These are phyloP conservation scores for Vanrija sp. DNA, from an alignment of 1,284 basidiomycete genomes.

Conservation along the genomic window DNA sequence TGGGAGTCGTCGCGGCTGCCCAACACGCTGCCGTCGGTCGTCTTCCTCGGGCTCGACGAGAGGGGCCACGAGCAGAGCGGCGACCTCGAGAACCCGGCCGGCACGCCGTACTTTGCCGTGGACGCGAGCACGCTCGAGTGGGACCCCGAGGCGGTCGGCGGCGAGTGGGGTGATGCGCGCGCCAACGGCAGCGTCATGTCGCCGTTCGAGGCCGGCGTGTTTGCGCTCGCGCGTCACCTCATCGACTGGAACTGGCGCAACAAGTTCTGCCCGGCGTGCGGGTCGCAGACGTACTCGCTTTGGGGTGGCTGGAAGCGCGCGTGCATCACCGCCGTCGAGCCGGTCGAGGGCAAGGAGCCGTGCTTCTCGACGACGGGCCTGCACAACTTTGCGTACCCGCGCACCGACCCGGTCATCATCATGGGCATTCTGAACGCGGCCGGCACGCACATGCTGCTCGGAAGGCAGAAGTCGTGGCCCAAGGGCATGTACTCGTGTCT, in stretches of 20 bases:
- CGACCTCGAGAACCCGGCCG: constrained; percentile 61
- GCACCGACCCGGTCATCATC: constrained; percentile 88
- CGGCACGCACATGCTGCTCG: constrained; percentile 77
- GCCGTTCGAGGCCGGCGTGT: constrained; percentile 61
- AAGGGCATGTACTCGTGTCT: constrained; percentile 71
- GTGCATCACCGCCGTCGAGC: constrained; percentile 60
- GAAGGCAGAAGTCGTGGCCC: constrained; percentile 59
- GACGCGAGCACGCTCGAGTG: constrained; percentile 60
- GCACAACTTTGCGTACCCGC: constrained; percentile 82
- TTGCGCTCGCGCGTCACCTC: constrained; percentile 71
- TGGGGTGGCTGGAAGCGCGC: constrained; percentile 96
- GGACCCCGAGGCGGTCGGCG: constrained; percentile 21
- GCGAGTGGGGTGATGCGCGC: constrained; percentile 66
- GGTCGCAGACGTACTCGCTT: constrained; percentile 72
- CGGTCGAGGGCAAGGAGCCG: constrained; percentile 28
- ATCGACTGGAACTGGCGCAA: constrained; percentile 86
- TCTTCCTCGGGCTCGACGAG: constrained; percentile 79
- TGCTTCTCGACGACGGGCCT: constrained; percentile 63
- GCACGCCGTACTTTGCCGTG: constrained; percentile 72
- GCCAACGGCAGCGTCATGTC: constrained; percentile 54
- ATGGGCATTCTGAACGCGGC: constrained; percentile 78
- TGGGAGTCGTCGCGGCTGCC: constrained; percentile 65
- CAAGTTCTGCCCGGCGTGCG: constrained; percentile 89
- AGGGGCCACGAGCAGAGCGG: constrained; percentile 52
- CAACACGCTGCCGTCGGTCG: constrained; percentile 52